Evolutionary conservation across 352 stramenopile genomes (phyloP).

Genomic region (Phytophthora podocarpi): DNA sequence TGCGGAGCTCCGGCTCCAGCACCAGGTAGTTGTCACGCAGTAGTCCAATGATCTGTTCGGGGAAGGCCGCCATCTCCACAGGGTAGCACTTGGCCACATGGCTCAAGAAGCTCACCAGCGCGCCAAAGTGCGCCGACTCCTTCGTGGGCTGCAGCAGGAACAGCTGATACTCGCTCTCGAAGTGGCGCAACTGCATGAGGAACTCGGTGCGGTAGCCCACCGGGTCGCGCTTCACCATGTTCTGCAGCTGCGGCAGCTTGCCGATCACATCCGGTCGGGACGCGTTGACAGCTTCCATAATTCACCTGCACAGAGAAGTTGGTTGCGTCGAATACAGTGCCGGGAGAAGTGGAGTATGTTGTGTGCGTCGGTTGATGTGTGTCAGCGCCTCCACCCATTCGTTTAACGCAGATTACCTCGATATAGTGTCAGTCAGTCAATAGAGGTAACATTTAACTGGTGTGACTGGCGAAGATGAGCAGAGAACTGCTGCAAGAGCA

Average conservation of each 20-base stretch:
- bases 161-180: slow-evolving; percentile 96
- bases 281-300: slow-evolving; percentile 73
- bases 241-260: slow-evolving; percentile 97
- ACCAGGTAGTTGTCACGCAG: slow-evolving; percentile 91
- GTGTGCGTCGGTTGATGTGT: slow-evolving; percentile 9
- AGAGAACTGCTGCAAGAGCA: slow-evolving; percentile 46
- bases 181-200: slow-evolving; percentile 96
- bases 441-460: not conserved
- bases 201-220: slow-evolving; percentile 97
- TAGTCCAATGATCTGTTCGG: slow-evolving; percentile 92
- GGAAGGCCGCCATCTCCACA: slow-evolving; percentile 87
- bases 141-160: slow-evolving; percentile 93
- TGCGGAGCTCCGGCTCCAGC: slow-evolving; percentile 92
- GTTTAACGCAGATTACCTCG: slow-evolving; percentile 3
- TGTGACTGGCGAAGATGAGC: slow-evolving; percentile 9
- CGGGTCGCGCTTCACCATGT: slow-evolving; percentile 98
- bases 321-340: not conserved
- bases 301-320: not conserved
- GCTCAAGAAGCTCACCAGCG: slow-evolving; percentile 97
- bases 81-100: slow-evolving; percentile 93
- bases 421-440: slow-evolving; percentile 6
- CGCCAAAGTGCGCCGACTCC: slow-evolving; percentile 93
- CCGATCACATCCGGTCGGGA: slow-evolving; percentile 87
- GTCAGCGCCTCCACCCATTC: slow-evolving; percentile 34
- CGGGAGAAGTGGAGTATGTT: slow-evolving; percentile 4